These are phyloP conservation scores for Panaeolus cyanescens DNA, from an alignment of 768 basidiomycete species.

Conservation along the genomic window DNA sequence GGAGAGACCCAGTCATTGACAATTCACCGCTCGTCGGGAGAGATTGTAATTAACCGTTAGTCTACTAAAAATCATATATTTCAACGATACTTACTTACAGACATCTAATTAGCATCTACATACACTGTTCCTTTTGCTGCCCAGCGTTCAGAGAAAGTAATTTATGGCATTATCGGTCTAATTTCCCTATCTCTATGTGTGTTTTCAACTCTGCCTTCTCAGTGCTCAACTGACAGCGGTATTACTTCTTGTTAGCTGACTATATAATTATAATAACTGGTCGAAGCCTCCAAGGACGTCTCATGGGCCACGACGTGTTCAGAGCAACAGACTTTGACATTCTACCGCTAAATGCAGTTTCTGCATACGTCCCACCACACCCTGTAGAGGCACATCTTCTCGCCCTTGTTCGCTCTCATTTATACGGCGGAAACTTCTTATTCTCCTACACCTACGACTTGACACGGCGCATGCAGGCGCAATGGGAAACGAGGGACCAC, in stretches of 20 bases:
- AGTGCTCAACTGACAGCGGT: neutral
- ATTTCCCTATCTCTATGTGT: conserved; percentile 77
- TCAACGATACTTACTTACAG: conserved; percentile 11
- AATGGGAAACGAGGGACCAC: conserved; percentile 59
- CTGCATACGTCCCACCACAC: conserved; percentile 70
- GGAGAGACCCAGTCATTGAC: conserved; percentile 69
- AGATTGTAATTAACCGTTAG: conserved; percentile 72
- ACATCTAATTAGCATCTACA: conserved; percentile 46
- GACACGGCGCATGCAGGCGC: conserved; percentile 84
- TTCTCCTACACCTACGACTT: conserved; percentile 93
- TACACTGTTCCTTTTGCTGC: conserved; percentile 52
- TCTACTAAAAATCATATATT: conserved; percentile 6
- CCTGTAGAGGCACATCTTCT: conserved; percentile 88
- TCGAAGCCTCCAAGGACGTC: conserved; percentile 72
- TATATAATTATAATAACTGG: conserved; percentile 89
- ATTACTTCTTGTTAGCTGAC: conserved; percentile 62
- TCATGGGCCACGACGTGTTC: conserved; percentile 88
- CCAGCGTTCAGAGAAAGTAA: conserved; percentile 60
- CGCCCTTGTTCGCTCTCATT: conserved; percentile 83
- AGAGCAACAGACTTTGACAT: conserved; percentile 90
- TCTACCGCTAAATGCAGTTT: conserved; percentile 77
- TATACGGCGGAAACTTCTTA: conserved; percentile 78
- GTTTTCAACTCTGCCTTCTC: conserved; percentile 24
- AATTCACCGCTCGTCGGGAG: conserved; percentile 73
- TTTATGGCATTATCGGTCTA: conserved; percentile 77